Conservation (phyloP, 2,329 filamentous ascomycete genomes). For the Pochonia chlamydosporia region DNA sequence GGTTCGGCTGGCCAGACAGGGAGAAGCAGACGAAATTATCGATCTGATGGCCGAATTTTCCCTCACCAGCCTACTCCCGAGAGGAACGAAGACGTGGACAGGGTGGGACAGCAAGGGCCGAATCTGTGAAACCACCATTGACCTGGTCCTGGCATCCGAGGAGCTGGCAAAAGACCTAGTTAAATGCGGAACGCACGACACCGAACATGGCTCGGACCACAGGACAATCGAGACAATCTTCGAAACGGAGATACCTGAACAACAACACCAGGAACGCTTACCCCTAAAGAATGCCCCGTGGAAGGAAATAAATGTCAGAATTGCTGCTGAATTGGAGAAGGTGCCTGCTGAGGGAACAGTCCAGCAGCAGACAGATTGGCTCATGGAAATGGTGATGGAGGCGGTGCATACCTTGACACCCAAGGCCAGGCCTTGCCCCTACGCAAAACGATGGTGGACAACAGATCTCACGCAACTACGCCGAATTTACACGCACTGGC, state of each 20-base stretch:
- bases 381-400: neutral
- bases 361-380: no score
- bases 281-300: no score
- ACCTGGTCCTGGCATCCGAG: constrained; percentile 18
- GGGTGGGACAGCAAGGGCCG: no score
- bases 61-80: constrained; percentile 25
- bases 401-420: constrained; percentile 1
- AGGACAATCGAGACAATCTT: neutral
- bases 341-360: no score
- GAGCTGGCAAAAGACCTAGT: constrained; percentile 12
- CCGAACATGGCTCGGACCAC: constrained; percentile 20
- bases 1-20: constrained; percentile 16
- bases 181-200: constrained; percentile 11
- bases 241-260: no score
- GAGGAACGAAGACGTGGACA: constrained; percentile 28
- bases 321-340: no score
- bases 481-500: constrained; percentile 20
- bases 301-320: no score
- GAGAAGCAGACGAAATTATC: constrained; percentile 21
- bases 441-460: constrained; percentile 24
- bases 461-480: constrained; percentile 21
- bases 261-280: no score
- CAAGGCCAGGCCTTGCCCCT: constrained; percentile 18
- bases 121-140: constrained; percentile 17
- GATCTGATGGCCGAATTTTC: constrained; percentile 8